Conservation (phyloP, 2,329 filamentous ascomycete genomes). For the Aspergillus alliaceus region DNA sequence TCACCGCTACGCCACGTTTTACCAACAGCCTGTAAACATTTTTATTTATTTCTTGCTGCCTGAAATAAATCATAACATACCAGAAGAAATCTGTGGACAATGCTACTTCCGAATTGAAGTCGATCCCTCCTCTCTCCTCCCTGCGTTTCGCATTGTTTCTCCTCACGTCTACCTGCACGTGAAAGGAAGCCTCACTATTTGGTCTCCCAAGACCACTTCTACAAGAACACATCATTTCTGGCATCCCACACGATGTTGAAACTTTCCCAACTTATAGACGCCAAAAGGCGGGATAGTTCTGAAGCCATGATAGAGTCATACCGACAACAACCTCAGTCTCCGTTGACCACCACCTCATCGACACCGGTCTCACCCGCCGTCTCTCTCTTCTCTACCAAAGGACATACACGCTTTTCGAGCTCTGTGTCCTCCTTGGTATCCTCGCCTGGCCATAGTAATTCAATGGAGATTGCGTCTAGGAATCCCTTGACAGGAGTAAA, state of each 20-base stretch:
- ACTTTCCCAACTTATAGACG: constrained; percentile 35
- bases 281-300: constrained; percentile 30
- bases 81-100: constrained; percentile 5
- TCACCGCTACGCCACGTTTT: constrained; percentile 19
- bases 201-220: constrained; percentile 4
- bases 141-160: constrained; percentile 11
- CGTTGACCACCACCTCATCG: constrained; percentile 35
- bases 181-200: constrained; percentile 18
- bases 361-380: constrained; percentile 40
- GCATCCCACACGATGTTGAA: constrained; percentile 30
- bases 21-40: constrained; percentile 1
- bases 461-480: constrained; percentile 57
- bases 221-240: constrained; percentile 5
- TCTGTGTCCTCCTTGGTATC: constrained; percentile 73
- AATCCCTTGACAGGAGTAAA: constrained; percentile 75
- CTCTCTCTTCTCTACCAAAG: constrained; percentile 41
- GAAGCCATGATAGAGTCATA: constrained; percentile 24
- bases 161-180: constrained; percentile 18
- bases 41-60: neutral
- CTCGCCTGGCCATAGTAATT: constrained; percentile 55
- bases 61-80: neutral
- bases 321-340: constrained; percentile 29
- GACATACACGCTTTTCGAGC: constrained; percentile 53
- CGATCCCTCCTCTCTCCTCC: constrained; percentile 3
- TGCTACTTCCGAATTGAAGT: constrained; percentile 13